Conservation (phyloP, 768 basidiomycete species). For the Dendrothele bispora region DNA sequence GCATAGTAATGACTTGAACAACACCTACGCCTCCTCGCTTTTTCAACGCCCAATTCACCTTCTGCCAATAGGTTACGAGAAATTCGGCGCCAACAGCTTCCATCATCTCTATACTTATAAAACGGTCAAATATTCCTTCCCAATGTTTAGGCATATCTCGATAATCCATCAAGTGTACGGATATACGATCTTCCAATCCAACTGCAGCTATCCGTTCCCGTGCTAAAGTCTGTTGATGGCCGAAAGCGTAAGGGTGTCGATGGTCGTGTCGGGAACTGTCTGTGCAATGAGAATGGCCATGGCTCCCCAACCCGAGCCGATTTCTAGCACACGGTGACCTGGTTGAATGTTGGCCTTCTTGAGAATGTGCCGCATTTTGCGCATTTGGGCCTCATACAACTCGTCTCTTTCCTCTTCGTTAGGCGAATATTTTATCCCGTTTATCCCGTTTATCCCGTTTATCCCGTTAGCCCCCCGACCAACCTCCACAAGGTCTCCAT, state of each 20-base stretch:
- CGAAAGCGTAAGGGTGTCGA: conserved; percentile 74
- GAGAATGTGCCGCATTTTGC: conserved; percentile 66
- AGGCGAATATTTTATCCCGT: conserved; percentile 31
- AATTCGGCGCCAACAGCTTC: conserved; percentile 73
- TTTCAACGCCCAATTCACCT: conserved; percentile 72
- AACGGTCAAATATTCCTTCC: conserved; percentile 65
- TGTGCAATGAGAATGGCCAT: conserved; percentile 63
- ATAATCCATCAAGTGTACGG: conserved; percentile 78
- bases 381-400: conserved; percentile 51
- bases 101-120: conserved; percentile 79
- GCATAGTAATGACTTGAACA: conserved; percentile 75
- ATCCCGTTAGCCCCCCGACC: conserved; percentile 24
- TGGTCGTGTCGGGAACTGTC: conserved; percentile 51
- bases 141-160: conserved; percentile 62
- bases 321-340: conserved; percentile 63
- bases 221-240: conserved; percentile 61
- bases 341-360: conserved; percentile 59
- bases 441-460: conserved; percentile 39
- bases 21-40: conserved; percentile 57
- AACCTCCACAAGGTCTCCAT: conserved; percentile 45
- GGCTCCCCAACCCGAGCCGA: conserved; percentile 78
- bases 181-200: conserved; percentile 52
- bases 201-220: conserved; percentile 51
- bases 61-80: conserved; percentile 60
- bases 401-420: conserved; percentile 21